Evolutionary conservation across 2,329 filamentous ascomycete genomes (phyloP).

Genomic region (Clonostachys solani): DNA sequence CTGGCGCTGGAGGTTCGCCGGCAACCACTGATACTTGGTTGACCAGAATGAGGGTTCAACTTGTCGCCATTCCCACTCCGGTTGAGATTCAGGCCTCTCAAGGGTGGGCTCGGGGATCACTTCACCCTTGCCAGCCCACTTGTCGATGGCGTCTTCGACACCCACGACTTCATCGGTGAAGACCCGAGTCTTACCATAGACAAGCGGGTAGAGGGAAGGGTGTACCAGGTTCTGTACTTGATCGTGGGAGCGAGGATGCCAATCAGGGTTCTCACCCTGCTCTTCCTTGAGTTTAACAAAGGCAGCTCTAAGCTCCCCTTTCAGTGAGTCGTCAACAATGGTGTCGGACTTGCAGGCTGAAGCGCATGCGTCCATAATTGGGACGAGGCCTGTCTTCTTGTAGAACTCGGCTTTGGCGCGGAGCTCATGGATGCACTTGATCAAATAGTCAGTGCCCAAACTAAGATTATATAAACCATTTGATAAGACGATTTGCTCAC

Average conservation of each 20-base stretch:
- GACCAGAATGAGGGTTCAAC: conserved; percentile 14
- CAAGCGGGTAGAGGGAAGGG: conserved; percentile 31
- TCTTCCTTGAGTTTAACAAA: conserved; percentile 10
- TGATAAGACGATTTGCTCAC: not conserved
- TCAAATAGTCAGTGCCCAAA: not conserved
- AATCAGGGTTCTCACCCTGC: conserved; percentile 30
- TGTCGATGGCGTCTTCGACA: conserved; percentile 13
- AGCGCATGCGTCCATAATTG: conserved; percentile 11
- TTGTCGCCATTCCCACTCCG: too few relatives aligned
- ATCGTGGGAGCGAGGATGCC: conserved; percentile 46
- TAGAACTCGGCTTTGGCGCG: conserved; percentile 38
- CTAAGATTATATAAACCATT: not conserved
- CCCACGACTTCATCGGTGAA: conserved; percentile 12
- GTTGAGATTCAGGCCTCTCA: too few relatives aligned
- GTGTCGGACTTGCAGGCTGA: conserved; percentile 13
- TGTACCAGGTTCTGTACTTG: conserved; percentile 52
- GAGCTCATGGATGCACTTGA: conserved; percentile 25
- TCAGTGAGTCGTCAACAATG: conserved; percentile 5
- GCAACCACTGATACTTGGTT: conserved; percentile 17
- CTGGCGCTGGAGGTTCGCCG: conserved; percentile 30
- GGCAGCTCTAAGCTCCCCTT: conserved; percentile 3
- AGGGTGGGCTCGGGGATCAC: conserved; percentile 1
- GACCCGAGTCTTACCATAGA: conserved; percentile 5
- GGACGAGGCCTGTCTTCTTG: conserved; percentile 27
- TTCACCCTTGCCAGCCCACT: conserved; percentile 15